These are phyloP conservation scores for Trichoderma koningiopsis DNA, from an alignment of 2,329 filamentous ascomycete species.

Conservation along the genomic window DNA sequence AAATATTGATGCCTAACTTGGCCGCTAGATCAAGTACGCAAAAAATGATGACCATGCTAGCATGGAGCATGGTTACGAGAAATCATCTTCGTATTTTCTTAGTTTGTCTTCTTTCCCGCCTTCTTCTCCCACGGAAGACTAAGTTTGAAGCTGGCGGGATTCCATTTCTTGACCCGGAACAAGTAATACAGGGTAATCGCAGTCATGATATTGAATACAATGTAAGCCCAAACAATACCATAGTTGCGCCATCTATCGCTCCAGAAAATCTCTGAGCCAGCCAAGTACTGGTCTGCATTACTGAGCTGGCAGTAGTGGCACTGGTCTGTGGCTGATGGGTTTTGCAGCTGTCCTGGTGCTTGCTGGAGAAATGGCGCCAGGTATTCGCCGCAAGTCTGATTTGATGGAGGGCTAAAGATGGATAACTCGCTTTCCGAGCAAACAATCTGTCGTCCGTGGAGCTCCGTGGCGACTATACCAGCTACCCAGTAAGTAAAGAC, in stretches of 20 bases:
- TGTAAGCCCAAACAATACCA: slow-evolving; percentile 68
- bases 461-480: slow-evolving; percentile 67
- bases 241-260: slow-evolving; percentile 68
- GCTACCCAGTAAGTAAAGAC: slow-evolving; percentile 71
- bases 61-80: not conserved
- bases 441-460: slow-evolving; percentile 55
- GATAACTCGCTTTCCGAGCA: slow-evolving; percentile 62
- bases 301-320: slow-evolving; percentile 70
- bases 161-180: slow-evolving; percentile 54
- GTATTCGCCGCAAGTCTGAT: slow-evolving; percentile 65
- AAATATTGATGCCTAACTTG: not conserved
- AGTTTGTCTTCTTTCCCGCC: slow-evolving; percentile 31
- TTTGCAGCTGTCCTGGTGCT: slow-evolving; percentile 61
- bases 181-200: slow-evolving; percentile 65
- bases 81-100: not conserved
- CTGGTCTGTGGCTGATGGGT: slow-evolving; percentile 55
- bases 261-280: slow-evolving; percentile 51
- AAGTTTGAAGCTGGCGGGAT: slow-evolving; percentile 13
- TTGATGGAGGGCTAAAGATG: slow-evolving; percentile 64
- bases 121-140: slow-evolving; percentile 27
- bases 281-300: slow-evolving; percentile 63
- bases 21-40: not conserved
- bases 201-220: slow-evolving; percentile 62
- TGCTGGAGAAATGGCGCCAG: slow-evolving; percentile 56
- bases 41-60: not conserved